Percentiles rank a stretch among this genome's conserved stretches.
phyloP scores from a whole-genome alignment of 1,284 basidiomycete species.

The Sanghuangporus weigelae region DNA sequence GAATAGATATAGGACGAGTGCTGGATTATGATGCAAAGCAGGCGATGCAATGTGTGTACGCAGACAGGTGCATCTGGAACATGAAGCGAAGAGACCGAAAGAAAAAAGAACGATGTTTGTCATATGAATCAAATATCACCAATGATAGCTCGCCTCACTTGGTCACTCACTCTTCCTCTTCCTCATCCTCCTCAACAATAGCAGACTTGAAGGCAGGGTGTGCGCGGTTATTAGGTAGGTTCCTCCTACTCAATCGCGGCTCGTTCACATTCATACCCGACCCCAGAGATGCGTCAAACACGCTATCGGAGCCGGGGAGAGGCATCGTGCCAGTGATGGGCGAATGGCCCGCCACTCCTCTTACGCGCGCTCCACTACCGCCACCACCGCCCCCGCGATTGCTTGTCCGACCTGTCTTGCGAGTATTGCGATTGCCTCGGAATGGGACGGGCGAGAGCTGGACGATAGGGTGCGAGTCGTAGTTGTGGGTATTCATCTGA shows the following conservation, averaged over 20 bases:
- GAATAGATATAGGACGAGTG: background rate
- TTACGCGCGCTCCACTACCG: constrained; percentile 10
- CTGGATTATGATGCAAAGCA: background rate
- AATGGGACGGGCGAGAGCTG: constrained; percentile 22
- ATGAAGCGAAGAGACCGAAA: background rate
- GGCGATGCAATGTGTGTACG: background rate
- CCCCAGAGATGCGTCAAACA: constrained; percentile 35
- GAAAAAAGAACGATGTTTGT: background rate
- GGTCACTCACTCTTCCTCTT: constrained; percentile 40
- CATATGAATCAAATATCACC: background rate
- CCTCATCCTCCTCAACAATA: constrained; percentile 75
- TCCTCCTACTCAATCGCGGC: constrained; percentile 45
- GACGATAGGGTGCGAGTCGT: constrained; percentile 28
- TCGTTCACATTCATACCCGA: constrained; percentile 26
- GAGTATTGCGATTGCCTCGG: constrained; percentile 12
- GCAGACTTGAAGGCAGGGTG: constrained; percentile 56
- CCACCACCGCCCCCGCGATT: background rate
- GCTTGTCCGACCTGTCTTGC: constrained; percentile 3
- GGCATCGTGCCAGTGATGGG: constrained; percentile 55
- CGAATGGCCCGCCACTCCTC: constrained; percentile 46
- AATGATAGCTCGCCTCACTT: background rate
- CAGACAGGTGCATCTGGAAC: background rate
- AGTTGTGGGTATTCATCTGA: background rate
- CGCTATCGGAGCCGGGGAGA: constrained; percentile 40
- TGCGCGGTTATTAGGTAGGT: constrained; percentile 55